A percentile compares a stretch with the other conserved stretches of the same genome.
phyloP scores from a whole-genome alignment of 2,329 filamentous ascomycete species.

The Berkeleyomyces basicola region DNA sequence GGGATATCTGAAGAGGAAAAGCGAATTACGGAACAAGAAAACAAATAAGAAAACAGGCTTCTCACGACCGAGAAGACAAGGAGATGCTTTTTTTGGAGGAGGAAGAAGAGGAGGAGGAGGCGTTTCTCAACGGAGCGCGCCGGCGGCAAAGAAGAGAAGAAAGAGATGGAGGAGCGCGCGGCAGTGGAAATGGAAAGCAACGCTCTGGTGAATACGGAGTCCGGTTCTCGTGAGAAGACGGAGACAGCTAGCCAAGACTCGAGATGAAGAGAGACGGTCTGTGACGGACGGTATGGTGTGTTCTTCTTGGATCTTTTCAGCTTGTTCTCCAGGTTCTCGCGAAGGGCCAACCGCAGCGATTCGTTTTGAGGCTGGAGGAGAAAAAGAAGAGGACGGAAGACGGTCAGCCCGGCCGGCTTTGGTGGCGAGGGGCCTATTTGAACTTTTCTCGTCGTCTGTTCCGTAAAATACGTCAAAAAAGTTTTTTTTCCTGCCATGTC shows the following conservation, averaged over 20 bases:
- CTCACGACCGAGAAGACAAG: neutral
- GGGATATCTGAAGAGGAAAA: neutral
- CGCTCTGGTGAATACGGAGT: neutral
- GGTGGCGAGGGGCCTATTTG: slow-evolving; percentile 11
- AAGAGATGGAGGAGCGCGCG: slow-evolving; percentile 7
- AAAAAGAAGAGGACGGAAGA: neutral
- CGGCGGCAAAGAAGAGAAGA: slow-evolving; percentile 14
- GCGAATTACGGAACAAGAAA: neutral
- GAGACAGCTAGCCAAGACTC: slow-evolving; percentile 14
- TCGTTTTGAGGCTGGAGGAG: slow-evolving; percentile 13
- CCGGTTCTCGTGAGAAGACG: neutral
- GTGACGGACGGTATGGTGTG: neutral
- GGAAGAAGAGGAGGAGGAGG: slow-evolving; percentile 9
- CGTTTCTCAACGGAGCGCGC: neutral
- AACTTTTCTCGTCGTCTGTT: neutral
- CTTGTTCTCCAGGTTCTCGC: slow-evolving; percentile 14
- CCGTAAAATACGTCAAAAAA: neutral
- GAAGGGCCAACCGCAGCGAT: slow-evolving; percentile 11
- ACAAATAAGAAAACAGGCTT: neutral
- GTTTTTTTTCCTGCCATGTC: neutral
- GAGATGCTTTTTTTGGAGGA: slow-evolving; percentile 9
- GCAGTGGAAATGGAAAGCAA: neutral
- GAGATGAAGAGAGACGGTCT: slow-evolving; percentile 3
- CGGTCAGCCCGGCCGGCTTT: neutral
- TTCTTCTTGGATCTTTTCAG: slow-evolving; percentile 13